A percentile compares a stretch with the other conserved stretches of the same genome.
These are phyloP conservation scores for Mycena citricolor DNA, from an alignment of 1,284 basidiomycete species.

Conservation along the genomic window DNA sequence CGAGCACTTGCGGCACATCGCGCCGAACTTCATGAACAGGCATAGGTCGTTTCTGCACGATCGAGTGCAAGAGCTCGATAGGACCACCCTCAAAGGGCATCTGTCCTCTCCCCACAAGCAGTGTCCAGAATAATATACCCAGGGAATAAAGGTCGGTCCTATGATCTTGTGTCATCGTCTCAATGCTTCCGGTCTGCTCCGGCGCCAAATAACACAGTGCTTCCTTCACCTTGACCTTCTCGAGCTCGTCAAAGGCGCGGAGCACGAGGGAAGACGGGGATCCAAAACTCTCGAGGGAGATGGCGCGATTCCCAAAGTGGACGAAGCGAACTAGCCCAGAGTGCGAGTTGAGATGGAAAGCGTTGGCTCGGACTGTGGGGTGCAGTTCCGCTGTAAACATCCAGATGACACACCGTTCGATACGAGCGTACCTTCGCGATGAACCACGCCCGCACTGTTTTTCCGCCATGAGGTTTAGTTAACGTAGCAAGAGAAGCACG, in stretches of 20 bases:
- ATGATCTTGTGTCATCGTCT: slow-evolving; percentile 67
- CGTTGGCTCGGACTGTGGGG: slow-evolving; percentile 62
- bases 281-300: slow-evolving; percentile 67
- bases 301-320: slow-evolving; percentile 74
- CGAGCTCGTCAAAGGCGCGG: slow-evolving; percentile 55
- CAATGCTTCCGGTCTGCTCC: slow-evolving; percentile 70
- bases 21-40: slow-evolving; percentile 72
- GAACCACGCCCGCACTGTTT: slow-evolving; percentile 51
- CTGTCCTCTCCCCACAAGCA: slow-evolving; percentile 64
- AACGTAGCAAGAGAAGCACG: slow-evolving; percentile 18
- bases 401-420: no score
- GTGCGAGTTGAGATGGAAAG: slow-evolving; percentile 69
- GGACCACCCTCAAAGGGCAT: slow-evolving; percentile 73
- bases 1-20: slow-evolving; percentile 70
- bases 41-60: slow-evolving; percentile 69
- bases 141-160: slow-evolving; percentile 70
- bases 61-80: slow-evolving; percentile 63
- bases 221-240: slow-evolving; percentile 70
- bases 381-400: no score
- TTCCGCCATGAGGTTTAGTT: slow-evolving; percentile 9
- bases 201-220: slow-evolving; percentile 71
- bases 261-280: slow-evolving; percentile 68
- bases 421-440: slow-evolving; percentile 55
- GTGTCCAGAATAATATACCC: slow-evolving; percentile 69
- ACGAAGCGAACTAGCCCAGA: slow-evolving; percentile 66